Evolutionary conservation across 208 protist species (phyloP), one percentile per base, ranked within the genome.

Genomic region (Leptomonas pyrrhocoris): DNA sequence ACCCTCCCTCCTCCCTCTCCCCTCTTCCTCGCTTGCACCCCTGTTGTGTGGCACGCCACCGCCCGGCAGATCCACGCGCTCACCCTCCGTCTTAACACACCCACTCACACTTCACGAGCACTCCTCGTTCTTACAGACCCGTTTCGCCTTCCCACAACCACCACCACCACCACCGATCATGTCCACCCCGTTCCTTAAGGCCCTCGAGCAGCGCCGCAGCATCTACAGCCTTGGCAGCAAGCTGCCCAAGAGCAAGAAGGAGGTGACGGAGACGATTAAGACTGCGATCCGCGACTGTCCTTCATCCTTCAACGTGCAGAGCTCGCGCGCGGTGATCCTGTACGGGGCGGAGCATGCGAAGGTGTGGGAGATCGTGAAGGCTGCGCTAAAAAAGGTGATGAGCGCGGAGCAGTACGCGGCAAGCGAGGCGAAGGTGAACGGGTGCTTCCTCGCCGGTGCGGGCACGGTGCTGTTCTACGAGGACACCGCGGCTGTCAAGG

Each of bases 251-350:
- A 12, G 68, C 48, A 59, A 77, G 16, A 50, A 48, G 28, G 58
- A 87, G 38, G 70, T 76, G 16, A 74, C 66, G 40, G 34, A 62
- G 51, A 18, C 77, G 43, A 73, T 88, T 50, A 19, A 83, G 71
- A 55, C 67, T n/a, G 72, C 65, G 9, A 61, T 78, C 23, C 79
- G 79, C n/a, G 42, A 70, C 11, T 30, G 31, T 30, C 83, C 83
- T 27, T 82, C 71, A 9, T 45, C 75, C 42, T 88, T 88, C 70
- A 77, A 88, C 71, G 66, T 69, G 36, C 83, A 88, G 67, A 81
- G 73, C 56, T 78, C 76, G 34, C 83, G 83, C n/a, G 49, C 73
- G n/a, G 51, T 83, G 34, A 80, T 85, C 55, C 73, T 88, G 21
- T 83, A 74, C 68, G 73, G 77, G 34, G 69, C 27, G 9, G 64